phyloP scores from a whole-genome alignment of 2,329 filamentous ascomycete genomes.

The Lecanicillium sp. region DNA sequence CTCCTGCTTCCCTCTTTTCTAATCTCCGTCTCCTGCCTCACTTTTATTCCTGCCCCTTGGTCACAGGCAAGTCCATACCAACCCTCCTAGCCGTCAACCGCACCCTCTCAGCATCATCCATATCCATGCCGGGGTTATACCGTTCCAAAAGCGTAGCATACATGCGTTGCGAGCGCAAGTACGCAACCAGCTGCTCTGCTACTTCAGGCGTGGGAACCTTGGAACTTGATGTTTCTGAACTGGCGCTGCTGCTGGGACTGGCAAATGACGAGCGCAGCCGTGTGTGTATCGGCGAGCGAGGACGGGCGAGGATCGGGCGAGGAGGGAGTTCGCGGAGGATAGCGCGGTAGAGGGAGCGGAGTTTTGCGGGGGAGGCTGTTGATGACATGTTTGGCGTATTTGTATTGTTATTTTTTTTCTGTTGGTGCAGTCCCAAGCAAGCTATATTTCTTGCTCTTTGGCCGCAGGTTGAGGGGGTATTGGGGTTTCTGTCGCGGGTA shows the following conservation, averaged over 20 bases:
- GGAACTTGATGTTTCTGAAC: conserved; percentile 18
- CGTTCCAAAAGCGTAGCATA: conserved; percentile 77
- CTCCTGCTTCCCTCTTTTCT: conserved; percentile 1
- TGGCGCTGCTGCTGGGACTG: conserved; percentile 16
- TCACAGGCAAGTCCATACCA: conserved; percentile 77
- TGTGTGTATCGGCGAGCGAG: conserved; percentile 60
- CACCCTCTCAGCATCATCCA: conserved; percentile 79
- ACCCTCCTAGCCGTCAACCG: conserved; percentile 77
- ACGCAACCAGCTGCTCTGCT: conserved; percentile 72
- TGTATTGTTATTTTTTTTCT: neutral
- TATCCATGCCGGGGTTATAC: conserved; percentile 88
- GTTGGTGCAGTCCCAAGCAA: no score
- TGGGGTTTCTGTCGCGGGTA: no score
- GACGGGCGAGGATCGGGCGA: conserved; percentile 44
- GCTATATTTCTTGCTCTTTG: no score
- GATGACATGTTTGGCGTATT: conserved; percentile 21
- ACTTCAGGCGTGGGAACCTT: conserved; percentile 20
- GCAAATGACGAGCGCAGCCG: conserved; percentile 58
- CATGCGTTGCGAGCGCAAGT: conserved; percentile 75
- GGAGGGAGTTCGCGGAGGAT: conserved; percentile 84
- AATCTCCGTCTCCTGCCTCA: neutral
- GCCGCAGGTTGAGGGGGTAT: no score
- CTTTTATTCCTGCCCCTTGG: conserved; percentile 9
- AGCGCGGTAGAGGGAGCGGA: conserved; percentile 78
- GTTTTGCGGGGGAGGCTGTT: conserved; percentile 29